Evolutionary conservation across 2,329 filamentous ascomycete species (phyloP).

Genomic region (Lachnellula hyalina): DNA sequence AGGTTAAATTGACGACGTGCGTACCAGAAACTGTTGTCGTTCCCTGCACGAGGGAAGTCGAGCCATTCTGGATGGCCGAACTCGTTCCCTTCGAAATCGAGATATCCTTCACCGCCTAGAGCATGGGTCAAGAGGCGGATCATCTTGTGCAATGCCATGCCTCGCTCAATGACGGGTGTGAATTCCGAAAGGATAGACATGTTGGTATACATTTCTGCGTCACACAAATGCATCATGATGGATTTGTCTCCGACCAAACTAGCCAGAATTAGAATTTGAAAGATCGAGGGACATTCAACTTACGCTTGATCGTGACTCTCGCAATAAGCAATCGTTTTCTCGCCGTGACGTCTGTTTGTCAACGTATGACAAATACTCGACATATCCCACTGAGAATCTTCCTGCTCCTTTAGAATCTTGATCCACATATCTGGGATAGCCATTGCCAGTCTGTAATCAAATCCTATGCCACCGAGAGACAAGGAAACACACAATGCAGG

Average conservation of each 20-base stretch:
- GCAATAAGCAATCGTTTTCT: slow-evolving; percentile 97
- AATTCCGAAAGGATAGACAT: slow-evolving; percentile 85
- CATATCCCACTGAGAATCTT: slow-evolving; percentile 85
- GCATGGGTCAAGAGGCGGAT: slow-evolving; percentile 89
- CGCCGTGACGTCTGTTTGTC: slow-evolving; percentile 87
- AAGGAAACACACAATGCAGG: slow-evolving; percentile 87
- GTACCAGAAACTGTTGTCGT: slow-evolving; percentile 91
- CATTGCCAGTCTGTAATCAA: slow-evolving; percentile 97
- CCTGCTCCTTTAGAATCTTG: slow-evolving; percentile 92
- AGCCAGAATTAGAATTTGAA: slow-evolving; percentile 18
- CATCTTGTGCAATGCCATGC: slow-evolving; percentile 94
- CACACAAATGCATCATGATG: slow-evolving; percentile 96
- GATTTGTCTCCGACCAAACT: slow-evolving; percentile 95
- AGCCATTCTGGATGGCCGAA: slow-evolving; percentile 99
- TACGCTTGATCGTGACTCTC: slow-evolving; percentile 98
- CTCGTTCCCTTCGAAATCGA: slow-evolving; percentile 98
- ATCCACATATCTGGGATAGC: slow-evolving; percentile 98
- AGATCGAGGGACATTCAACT: slow-evolving; percentile 32
- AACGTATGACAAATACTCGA: slow-evolving; percentile 78
- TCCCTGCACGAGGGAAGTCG: slow-evolving; percentile 92
- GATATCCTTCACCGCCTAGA: slow-evolving; percentile 90
- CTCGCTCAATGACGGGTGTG: slow-evolving; percentile 83
- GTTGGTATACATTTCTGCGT: slow-evolving; percentile 95
- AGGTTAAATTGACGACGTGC: slow-evolving; percentile 91
- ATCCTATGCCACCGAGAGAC: slow-evolving; percentile 84